Base-by-base conservation (phyloP, 495 filamentous ascomycete species). In the Podospora fimiseda region DNA sequence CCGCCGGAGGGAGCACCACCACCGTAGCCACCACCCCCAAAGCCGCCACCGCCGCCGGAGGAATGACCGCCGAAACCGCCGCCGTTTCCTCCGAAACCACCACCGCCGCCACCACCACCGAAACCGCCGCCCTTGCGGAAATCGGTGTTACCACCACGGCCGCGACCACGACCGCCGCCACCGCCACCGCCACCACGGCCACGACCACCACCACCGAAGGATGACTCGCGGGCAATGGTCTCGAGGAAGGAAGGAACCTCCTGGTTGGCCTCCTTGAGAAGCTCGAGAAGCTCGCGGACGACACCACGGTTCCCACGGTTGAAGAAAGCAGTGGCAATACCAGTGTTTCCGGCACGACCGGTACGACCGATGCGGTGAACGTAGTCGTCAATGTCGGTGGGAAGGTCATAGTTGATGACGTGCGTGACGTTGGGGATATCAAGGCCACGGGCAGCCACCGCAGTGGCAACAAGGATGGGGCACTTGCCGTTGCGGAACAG, bases 291-390 rank as follows among this genome's bases (percentile, higher is more conserved):
- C 66, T 97, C 94, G 46, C 90, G 85, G 45, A 96, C 93, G 58
- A 98, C 88, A 70, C 91, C 93, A 58, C 93, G 88, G 81, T 98
- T 98, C 61, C 90, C 90, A 65, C 93, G 93, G 82, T 98, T 98
- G 83, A 96, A 97, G 81, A 98, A 98, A 43, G 94, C 92, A 51
- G 93, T 98, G 8, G 93, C 88, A 53, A 96, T 88, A 84, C 93
- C 93, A 57, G 92, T 96, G 77, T 98, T 98, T 67, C 93, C 93
- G 53, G 94, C 94, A 87, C 93, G 93, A 63, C 94, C 93, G 53
- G 93, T 98, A 91, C 93, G 94, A 84, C 93, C 93, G 67, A 97
- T 98, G 70, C 93, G 89, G 74, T 98, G 93, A 52, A 98, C 94
- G 62, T 98, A 98, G 76, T 98, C 93, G 63, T 98, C 93, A 61